Evolutionary conservation across 768 basidiomycete species (phyloP), one percentile per base, ranked within the genome.

Genomic region (Rossbeevera mucosa): DNA sequence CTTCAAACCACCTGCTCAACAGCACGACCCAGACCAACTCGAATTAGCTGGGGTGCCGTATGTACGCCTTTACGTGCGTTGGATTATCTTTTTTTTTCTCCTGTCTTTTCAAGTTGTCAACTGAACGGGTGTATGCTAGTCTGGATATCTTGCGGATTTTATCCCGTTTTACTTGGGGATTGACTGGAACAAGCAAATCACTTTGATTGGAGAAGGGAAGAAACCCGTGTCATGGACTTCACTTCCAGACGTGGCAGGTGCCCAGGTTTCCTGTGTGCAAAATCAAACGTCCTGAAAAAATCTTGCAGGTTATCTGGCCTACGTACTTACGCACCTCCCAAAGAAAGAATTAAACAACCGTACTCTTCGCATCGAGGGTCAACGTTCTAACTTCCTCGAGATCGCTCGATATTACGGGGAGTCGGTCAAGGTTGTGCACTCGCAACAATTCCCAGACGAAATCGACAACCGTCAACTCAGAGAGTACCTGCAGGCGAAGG

Each of bases 211-310:
- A 13, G 55, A 58, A 29, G 65, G 62, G 7, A 46, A 64, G 33
- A 51, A 48, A 38, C 43, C 53, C 4, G 52, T 46, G 7, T 70
- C 67, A 0, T 66, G 54, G 45, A 65, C 68, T n/a, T 57, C 64
- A 5, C 29, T 64, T 20, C 22, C 13, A 11, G 67, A 69, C 13
- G 59, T 59, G 29, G 26, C 65, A 56, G 61, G 58, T 59, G 38
- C 31, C 9, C 9, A 4, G 40, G 14, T 22, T 21, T 7, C 22
- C 18, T 25, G 28, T 47, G 13, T 2, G 26, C 8, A 40, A n/a
- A 7, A 47, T 43, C n/a, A 33, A 33, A 26, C 31, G 26, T 20
- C 30, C n/a, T 50, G 38, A 16, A 20, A 16, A 20, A n/a, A 4
- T 11, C 13, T 33, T 44, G 14, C 53, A 59, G 60, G 51, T 26